phyloP scores from a whole-genome alignment of 768 basidiomycete genomes.

The Paxillus involutus region DNA sequence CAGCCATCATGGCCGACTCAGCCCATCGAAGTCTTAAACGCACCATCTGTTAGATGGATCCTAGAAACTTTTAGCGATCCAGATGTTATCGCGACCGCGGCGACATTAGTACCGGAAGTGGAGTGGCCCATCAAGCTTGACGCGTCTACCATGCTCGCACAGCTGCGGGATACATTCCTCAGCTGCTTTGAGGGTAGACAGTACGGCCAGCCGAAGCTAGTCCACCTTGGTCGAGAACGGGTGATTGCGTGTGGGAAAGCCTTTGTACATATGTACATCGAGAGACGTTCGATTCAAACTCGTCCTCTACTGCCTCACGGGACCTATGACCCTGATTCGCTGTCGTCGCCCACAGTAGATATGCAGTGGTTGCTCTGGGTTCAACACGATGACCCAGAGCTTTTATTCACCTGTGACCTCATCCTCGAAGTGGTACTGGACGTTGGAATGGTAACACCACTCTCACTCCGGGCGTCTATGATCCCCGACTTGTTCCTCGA shows the following conservation, averaged over 20 bases:
- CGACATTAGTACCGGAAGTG: slow-evolving; percentile 6
- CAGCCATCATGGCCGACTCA: not conserved
- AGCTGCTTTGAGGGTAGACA: slow-evolving; percentile 8
- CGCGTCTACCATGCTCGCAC: slow-evolving; percentile 3
- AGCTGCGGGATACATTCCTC: slow-evolving; percentile 2
- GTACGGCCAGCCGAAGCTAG: not conserved
- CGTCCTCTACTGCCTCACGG: not conserved
- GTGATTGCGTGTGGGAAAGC: slow-evolving; percentile 11
- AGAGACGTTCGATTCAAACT: slow-evolving; percentile 1
- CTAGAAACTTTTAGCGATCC: slow-evolving; percentile 6
- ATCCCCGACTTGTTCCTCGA: not conserved
- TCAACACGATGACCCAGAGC: slow-evolving; percentile 3
- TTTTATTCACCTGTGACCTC: slow-evolving; percentile 4
- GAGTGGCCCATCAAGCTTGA: slow-evolving; percentile 8
- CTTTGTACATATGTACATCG: slow-evolving; percentile 7
- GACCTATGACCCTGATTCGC: not conserved
- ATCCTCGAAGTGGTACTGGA: slow-evolving; percentile 1
- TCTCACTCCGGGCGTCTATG: not conserved
- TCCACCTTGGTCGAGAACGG: slow-evolving; percentile 3
- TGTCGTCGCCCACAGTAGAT: not conserved
- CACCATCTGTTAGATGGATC: slow-evolving; percentile 5
- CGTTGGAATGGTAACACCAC: slow-evolving; percentile 1
- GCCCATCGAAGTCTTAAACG: not conserved
- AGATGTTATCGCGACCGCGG: slow-evolving; percentile 4
- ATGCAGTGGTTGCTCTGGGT: slow-evolving; percentile 5